phyloP scores from a whole-genome alignment of 805 yeast genomes.

The Jamesozyma gamospora region DNA sequence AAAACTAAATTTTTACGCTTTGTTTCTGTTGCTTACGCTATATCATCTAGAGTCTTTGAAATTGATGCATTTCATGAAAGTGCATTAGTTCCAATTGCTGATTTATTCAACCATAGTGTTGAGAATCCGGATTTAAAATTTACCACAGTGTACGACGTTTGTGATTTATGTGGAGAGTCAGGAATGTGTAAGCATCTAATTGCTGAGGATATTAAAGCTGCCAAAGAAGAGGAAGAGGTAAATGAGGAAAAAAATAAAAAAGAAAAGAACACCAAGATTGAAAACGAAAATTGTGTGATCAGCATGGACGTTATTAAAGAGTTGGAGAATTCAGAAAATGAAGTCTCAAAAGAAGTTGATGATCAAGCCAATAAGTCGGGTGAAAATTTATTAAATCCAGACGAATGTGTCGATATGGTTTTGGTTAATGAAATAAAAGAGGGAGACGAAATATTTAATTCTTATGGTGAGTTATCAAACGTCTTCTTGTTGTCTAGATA shows the following conservation, averaged over 20 bases:
- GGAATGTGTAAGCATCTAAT: conserved; percentile 34
- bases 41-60: conserved; percentile 72
- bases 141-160: conserved; percentile 44
- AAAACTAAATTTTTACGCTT: conserved; percentile 35
- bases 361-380: conserved; percentile 9
- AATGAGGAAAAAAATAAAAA: conserved; percentile 12
- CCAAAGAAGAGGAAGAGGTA: conserved; percentile 5
- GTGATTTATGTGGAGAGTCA: conserved; percentile 40
- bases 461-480: conserved; percentile 70
- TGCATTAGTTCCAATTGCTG: conserved; percentile 85
- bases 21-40: conserved; percentile 47
- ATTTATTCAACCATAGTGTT: conserved; percentile 66
- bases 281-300: conserved; percentile 7
- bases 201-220: conserved; percentile 14
- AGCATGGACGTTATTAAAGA: conserved; percentile 23
- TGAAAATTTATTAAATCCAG: conserved; percentile 13
- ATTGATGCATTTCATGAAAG: conserved; percentile 67
- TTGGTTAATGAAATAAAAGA: conserved; percentile 34
- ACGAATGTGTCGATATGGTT: conserved; percentile 64
- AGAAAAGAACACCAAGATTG: not conserved
- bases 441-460: conserved; percentile 63
- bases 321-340: conserved; percentile 19
- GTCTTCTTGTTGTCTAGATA: conserved; percentile 60
- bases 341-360: conserved; percentile 4
- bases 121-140: conserved; percentile 58